Conservation (phyloP, 2,329 filamentous ascomycete genomes). For the Neofusicoccum cordaticola region DNA sequence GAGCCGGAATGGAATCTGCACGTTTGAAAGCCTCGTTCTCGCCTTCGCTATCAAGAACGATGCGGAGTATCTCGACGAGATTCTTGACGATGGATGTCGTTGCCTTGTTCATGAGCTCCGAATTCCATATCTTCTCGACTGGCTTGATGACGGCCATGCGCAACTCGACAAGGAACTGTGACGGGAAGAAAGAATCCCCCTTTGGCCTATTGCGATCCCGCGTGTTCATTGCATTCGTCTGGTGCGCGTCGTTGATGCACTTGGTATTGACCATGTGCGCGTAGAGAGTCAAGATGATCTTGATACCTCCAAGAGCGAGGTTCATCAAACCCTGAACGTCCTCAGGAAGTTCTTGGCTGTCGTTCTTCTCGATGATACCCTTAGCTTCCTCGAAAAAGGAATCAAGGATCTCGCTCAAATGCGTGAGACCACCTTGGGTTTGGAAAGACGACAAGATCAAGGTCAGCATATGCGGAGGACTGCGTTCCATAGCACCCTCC, state of each 20-base stretch:
- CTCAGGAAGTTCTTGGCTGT: conserved; percentile 46
- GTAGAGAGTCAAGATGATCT: conserved; percentile 83
- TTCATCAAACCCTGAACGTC: conserved; percentile 35
- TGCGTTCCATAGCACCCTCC: conserved; percentile 54
- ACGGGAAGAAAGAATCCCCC: conserved; percentile 61
- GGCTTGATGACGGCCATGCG: conserved; percentile 76
- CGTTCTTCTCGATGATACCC: conserved; percentile 42
- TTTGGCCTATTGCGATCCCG: conserved; percentile 55
- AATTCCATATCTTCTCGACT: conserved; percentile 79
- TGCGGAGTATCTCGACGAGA: conserved; percentile 78
- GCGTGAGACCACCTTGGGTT: conserved; percentile 70
- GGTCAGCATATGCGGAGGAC: conserved; percentile 49
- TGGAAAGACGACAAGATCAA: conserved; percentile 86
- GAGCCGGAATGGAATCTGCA: conserved; percentile 56
- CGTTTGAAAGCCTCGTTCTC: conserved; percentile 66
- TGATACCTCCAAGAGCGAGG: conserved; percentile 62
- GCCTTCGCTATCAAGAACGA: conserved; percentile 71
- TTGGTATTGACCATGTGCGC: conserved; percentile 73
- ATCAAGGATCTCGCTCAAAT: conserved; percentile 69
- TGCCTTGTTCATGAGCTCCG: conserved; percentile 76
- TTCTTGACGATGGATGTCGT: conserved; percentile 73
- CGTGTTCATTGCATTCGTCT: conserved; percentile 56
- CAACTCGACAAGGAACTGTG: conserved; percentile 83
- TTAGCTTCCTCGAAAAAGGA: conserved; percentile 63
- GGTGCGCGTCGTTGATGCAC: conserved; percentile 72